A percentile compares a stretch with the other conserved stretches of the same genome.
phyloP scores from a whole-genome alignment of 768 basidiomycete species.

The Kwoniella pini region DNA sequence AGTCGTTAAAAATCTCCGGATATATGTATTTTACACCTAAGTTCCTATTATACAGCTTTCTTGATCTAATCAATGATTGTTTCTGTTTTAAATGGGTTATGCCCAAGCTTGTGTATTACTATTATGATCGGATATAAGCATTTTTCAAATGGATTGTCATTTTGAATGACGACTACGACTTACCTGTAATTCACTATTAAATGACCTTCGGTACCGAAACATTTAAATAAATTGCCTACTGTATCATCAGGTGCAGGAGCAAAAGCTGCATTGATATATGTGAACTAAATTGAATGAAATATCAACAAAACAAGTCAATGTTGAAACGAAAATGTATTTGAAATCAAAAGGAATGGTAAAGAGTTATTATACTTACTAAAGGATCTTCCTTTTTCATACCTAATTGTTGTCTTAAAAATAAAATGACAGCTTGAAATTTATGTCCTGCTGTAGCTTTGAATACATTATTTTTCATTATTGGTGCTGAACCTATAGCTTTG shows the following conservation, averaged over 20 bases:
- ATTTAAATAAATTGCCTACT: conserved; percentile 78
- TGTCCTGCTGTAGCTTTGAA: conserved; percentile 96
- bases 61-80: background rate
- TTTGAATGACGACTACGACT: conserved; percentile 25
- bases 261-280: conserved; percentile 72
- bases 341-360: background rate
- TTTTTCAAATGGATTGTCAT: no score
- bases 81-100: conserved; percentile 37
- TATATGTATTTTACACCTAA: no score
- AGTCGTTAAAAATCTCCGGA: no score
- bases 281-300: conserved; percentile 53
- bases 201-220: conserved; percentile 82
- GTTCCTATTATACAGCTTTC: no score
- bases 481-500: conserved; percentile 95
- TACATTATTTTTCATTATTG: conserved; percentile 98
- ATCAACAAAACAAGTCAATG: background rate
- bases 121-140: no score
- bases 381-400: conserved; percentile 84
- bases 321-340: background rate
- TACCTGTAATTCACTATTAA: conserved; percentile 90
- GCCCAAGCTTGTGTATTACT: conserved; percentile 71
- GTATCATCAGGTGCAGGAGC: conserved; percentile 81
- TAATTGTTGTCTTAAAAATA: conserved; percentile 85
- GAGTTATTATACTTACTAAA: conserved; percentile 59
- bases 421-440: conserved; percentile 90